phyloP scores from a whole-genome alignment of 2,329 filamentous ascomycete species.

The Sporothrix luriei region DNA sequence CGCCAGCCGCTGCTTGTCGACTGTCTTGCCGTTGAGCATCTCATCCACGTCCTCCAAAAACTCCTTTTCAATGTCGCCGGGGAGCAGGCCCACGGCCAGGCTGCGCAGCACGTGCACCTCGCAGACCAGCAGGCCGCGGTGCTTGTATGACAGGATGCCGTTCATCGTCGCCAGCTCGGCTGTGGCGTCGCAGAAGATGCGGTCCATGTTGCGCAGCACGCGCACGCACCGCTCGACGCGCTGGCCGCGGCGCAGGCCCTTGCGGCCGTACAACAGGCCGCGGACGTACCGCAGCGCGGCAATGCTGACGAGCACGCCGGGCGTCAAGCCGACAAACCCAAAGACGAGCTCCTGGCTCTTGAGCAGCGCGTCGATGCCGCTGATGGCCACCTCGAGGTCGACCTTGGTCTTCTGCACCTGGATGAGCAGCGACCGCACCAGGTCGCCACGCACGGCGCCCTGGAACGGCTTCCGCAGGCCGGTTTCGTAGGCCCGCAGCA shows the following conservation, averaged over 20 bases:
- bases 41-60: constrained; percentile 89
- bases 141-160: constrained; percentile 82
- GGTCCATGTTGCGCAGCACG: constrained; percentile 84
- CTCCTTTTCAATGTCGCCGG: constrained; percentile 73
- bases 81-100: constrained; percentile 68
- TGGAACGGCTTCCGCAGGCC: constrained; percentile 80
- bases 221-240: constrained; percentile 72
- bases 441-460: constrained; percentile 80
- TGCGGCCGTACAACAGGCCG: constrained; percentile 68
- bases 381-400: constrained; percentile 93
- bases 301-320: constrained; percentile 84
- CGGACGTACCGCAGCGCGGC: constrained; percentile 72
- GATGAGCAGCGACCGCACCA: constrained; percentile 87
- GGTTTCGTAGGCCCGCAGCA: constrained; percentile 87
- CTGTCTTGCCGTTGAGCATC: constrained; percentile 77
- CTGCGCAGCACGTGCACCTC: constrained; percentile 83
- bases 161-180: constrained; percentile 61
- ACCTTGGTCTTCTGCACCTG: constrained; percentile 99
- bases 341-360: constrained; percentile 98
- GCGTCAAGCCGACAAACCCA: constrained; percentile 93
- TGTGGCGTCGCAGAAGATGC: constrained; percentile 69
- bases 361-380: constrained; percentile 88
- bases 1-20: constrained; percentile 76
- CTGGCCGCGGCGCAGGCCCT: constrained; percentile 65
- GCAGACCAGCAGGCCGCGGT: constrained; percentile 86